Percentiles rank a stretch among this genome's conserved stretches.
Conservation (phyloP, 2,329 filamentous ascomycete species). For the Gnomoniopsis smithogilvyi region DNA sequence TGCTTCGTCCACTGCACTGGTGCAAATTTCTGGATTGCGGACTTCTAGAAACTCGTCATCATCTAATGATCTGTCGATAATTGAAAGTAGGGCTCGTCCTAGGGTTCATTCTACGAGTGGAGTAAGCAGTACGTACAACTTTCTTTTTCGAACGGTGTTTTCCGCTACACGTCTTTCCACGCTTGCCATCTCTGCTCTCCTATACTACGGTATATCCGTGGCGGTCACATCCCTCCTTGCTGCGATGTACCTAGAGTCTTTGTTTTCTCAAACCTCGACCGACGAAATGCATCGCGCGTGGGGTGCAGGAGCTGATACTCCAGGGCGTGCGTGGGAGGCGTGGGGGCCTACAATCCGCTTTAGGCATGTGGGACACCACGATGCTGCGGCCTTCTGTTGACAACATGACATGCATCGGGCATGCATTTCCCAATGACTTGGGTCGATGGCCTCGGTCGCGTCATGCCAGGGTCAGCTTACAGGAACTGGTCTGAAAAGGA, state of each 20-base stretch:
- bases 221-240: too few species aligned
- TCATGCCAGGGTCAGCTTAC: not conserved
- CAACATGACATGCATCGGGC: not conserved
- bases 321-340: not conserved
- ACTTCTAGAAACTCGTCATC: too few species aligned
- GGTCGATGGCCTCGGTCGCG: not conserved
- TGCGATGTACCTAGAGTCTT: not conserved
- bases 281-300: not conserved
- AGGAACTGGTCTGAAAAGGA: not conserved
- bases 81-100: too few species aligned
- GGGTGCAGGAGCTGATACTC: not conserved
- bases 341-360: conserved; percentile 3
- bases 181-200: too few species aligned
- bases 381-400: not conserved
- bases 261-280: not conserved
- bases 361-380: conserved; percentile 1
- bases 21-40: not conserved
- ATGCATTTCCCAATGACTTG: not conserved
- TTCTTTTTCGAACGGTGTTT: too few species aligned
- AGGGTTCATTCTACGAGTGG: too few species aligned
- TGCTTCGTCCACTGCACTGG: not conserved
- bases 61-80: too few species aligned
- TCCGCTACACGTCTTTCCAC: too few species aligned
- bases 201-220: not conserved
- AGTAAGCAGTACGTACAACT: too few species aligned